Evolutionary conservation across 2,329 filamentous ascomycete species (phyloP).

Genomic region (Corynespora cassiicola): DNA sequence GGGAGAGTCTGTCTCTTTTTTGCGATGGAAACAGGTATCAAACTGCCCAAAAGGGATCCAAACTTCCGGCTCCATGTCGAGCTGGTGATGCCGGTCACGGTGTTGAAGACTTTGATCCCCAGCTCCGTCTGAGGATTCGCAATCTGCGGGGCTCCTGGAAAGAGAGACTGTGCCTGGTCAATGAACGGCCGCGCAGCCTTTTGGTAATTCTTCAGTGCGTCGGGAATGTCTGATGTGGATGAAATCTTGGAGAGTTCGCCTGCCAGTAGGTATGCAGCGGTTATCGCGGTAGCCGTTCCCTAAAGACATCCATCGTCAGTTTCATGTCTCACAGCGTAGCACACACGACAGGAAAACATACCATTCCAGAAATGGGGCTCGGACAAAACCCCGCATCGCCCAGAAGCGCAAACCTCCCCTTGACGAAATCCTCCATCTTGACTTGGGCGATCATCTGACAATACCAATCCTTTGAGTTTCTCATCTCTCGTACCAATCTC

Average conservation of each 20-base stretch:
- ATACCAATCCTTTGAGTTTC: conserved; percentile 52
- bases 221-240: conserved; percentile 23
- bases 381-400: conserved; percentile 51
- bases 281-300: conserved; percentile 41
- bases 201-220: conserved; percentile 31
- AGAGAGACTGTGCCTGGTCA: conserved; percentile 27
- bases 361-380: conserved; percentile 35
- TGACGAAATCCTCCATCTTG: conserved; percentile 42
- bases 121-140: conserved; percentile 31
- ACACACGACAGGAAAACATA: conserved; percentile 13
- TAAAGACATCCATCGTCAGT: no score
- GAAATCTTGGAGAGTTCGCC: conserved; percentile 41
- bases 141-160: conserved; percentile 30
- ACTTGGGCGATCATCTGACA: conserved; percentile 50
- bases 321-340: no score
- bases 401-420: conserved; percentile 42
- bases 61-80: no score
- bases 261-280: conserved; percentile 49
- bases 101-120: conserved; percentile 27
- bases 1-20: no score
- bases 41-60: no score
- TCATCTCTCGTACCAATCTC: conserved; percentile 48
- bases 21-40: no score
- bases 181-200: conserved; percentile 25
- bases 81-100: conserved; percentile 17